These are phyloP conservation scores for Acanthamoeba sp. DNA, from an alignment of 208 protist genomes.

Conservation along the genomic window DNA sequence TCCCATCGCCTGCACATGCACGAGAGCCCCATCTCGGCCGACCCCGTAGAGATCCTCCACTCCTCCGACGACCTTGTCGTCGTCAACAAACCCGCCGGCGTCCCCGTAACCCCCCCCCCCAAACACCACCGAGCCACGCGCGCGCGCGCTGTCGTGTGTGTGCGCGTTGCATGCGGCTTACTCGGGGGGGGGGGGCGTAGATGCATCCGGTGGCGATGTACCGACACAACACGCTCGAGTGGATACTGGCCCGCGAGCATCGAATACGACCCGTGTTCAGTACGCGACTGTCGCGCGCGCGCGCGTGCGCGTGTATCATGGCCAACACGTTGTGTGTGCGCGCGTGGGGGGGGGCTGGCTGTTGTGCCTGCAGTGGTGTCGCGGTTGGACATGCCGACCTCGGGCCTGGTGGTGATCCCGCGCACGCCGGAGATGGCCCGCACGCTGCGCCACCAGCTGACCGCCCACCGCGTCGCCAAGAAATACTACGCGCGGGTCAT, in stretches of 20 bases:
- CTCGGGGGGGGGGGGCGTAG: no score
- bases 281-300: neutral
- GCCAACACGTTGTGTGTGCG: neutral
- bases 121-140: no score
- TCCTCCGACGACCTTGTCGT: conserved; percentile 83
- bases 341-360: neutral
- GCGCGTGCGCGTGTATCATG: neutral
- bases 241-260: conserved; percentile 90
- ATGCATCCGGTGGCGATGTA: conserved; percentile 94
- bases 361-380: conserved; percentile 76
- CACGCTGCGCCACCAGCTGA: conserved; percentile 71
- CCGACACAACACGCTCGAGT: conserved; percentile 94
- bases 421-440: conserved; percentile 66
- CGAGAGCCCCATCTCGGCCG: conserved; percentile 92
- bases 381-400: conserved; percentile 88
- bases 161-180: neutral
- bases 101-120: no score
- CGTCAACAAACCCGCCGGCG: conserved; percentile 85
- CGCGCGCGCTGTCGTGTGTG: no score
- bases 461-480: conserved; percentile 74
- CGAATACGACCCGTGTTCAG: conserved; percentile 30
- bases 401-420: conserved; percentile 86
- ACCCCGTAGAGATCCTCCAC: conserved; percentile 80
- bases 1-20: conserved; percentile 93
- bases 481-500: conserved; percentile 80